These are phyloP conservation scores for Talaromyces marneffei DNA, from an alignment of 2,329 filamentous ascomycete species.

Conservation along the genomic window DNA sequence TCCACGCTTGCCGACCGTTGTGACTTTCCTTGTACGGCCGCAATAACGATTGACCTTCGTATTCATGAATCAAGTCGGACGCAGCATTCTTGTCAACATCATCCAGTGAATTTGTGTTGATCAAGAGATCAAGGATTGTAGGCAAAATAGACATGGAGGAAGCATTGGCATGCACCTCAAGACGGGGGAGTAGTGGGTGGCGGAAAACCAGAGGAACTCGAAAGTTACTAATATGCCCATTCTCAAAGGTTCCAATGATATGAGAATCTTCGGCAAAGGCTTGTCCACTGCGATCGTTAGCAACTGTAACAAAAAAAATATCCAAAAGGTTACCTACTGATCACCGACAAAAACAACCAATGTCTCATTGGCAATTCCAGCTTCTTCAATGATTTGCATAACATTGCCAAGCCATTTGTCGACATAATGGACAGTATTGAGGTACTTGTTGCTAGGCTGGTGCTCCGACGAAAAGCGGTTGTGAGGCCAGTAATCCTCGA, in stretches of 20 bases:
- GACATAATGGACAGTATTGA: constrained; percentile 39
- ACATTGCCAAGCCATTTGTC: constrained; percentile 38
- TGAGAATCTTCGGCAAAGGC: constrained; percentile 39
- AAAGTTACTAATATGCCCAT: constrained; percentile 42
- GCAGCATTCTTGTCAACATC: constrained; percentile 28
- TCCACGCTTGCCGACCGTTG: constrained; percentile 30
- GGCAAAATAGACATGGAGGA: constrained; percentile 42
- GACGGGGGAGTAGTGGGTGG: constrained; percentile 40
- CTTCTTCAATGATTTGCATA: constrained; percentile 38
- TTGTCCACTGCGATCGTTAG: constrained; percentile 28
- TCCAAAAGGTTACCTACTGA: constrained; percentile 23
- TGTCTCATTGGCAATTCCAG: constrained; percentile 42
- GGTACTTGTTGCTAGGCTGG: constrained; percentile 36
- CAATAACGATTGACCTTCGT: constrained; percentile 46
- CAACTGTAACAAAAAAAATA: neutral
- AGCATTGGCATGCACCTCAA: constrained; percentile 37
- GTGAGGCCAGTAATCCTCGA: constrained; percentile 23
- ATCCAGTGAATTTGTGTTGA: constrained; percentile 37
- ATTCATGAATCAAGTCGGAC: constrained; percentile 38
- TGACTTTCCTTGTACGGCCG: constrained; percentile 34
- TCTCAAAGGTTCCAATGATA: constrained; percentile 38
- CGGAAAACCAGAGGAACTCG: constrained; percentile 41
- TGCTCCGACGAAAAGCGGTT: constrained; percentile 21
- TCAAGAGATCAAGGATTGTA: constrained; percentile 42
- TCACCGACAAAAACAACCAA: constrained; percentile 42